Evolutionary conservation across 176 grass and related monocot genomes (phyloP).

Genomic region (Aegilops umbellulata): DNA sequence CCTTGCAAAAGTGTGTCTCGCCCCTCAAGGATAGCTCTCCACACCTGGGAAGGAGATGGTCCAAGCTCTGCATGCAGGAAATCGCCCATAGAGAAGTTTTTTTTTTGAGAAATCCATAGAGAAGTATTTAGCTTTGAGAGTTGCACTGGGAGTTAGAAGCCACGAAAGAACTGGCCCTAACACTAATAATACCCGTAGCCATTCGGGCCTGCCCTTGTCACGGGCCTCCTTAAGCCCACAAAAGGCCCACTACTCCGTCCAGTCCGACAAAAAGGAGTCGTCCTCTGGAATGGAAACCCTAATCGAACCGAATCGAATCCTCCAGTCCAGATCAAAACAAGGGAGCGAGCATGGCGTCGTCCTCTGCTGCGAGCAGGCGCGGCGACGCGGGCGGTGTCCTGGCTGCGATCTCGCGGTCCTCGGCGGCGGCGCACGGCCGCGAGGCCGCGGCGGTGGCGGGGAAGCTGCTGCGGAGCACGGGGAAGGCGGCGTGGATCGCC

Average conservation of each 20-base stretch:
- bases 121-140: too few relatives aligned
- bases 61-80: too few relatives aligned
- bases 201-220: not conserved
- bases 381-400: constrained; percentile 49
- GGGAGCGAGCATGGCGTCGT: constrained; percentile 25
- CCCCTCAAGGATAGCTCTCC: too few relatives aligned
- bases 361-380: constrained; percentile 36
- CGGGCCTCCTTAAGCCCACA: not conserved
- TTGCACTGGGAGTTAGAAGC: too few relatives aligned
- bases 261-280: not conserved
- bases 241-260: not conserved
- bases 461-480: constrained; percentile 83
- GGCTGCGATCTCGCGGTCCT: constrained; percentile 53
- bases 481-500: constrained; percentile 85
- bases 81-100: too few relatives aligned
- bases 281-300: constrained; percentile 34
- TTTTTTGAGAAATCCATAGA: too few relatives aligned
- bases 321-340: not conserved
- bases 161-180: too few relatives aligned
- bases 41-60: too few relatives aligned
- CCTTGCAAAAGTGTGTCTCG: too few relatives aligned
- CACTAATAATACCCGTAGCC: not conserved
- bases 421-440: constrained; percentile 43
- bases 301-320: not conserved
- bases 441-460: constrained; percentile 36